Conservation (phyloP, 495 filamentous ascomycete species). For the Tuber magnatum region DNA sequence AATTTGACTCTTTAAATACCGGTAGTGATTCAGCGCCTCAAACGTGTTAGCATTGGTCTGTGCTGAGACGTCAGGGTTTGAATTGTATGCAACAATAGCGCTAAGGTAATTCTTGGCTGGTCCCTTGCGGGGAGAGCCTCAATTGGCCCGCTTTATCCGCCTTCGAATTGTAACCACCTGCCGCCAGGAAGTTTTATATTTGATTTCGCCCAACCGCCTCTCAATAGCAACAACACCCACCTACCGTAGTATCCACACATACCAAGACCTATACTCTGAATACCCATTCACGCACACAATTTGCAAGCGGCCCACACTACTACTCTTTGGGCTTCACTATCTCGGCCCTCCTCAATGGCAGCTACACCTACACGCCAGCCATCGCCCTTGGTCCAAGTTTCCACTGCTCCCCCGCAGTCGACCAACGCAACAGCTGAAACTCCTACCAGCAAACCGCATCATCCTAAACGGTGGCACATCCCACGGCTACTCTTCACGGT, state of each 20-base stretch:
- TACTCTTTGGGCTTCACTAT: neutral
- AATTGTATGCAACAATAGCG: neutral
- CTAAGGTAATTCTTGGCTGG: neutral
- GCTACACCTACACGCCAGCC: slow-evolving; percentile 14
- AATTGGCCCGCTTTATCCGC: neutral
- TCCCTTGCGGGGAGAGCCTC: neutral
- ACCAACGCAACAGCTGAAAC: slow-evolving; percentile 9
- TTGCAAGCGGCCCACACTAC: neutral
- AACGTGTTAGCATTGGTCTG: neutral
- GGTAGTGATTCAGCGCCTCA: neutral
- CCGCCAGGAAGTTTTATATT: neutral
- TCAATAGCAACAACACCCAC: neutral
- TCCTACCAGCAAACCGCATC: slow-evolving; percentile 4
- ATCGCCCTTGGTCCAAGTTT: slow-evolving; percentile 12
- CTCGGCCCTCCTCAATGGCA: neutral
- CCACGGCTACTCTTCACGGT: slow-evolving; percentile 66
- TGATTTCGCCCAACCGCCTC: neutral
- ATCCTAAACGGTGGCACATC: slow-evolving; percentile 32
- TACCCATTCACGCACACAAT: neutral
- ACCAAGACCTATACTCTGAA: neutral
- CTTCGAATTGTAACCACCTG: neutral
- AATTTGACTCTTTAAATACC: neutral
- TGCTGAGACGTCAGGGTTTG: neutral
- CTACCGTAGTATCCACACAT: neutral
- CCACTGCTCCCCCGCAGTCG: slow-evolving; percentile 18